phyloP scores from a whole-genome alignment of 2,329 filamentous ascomycete genomes.

The Colletotrichum salicis region DNA sequence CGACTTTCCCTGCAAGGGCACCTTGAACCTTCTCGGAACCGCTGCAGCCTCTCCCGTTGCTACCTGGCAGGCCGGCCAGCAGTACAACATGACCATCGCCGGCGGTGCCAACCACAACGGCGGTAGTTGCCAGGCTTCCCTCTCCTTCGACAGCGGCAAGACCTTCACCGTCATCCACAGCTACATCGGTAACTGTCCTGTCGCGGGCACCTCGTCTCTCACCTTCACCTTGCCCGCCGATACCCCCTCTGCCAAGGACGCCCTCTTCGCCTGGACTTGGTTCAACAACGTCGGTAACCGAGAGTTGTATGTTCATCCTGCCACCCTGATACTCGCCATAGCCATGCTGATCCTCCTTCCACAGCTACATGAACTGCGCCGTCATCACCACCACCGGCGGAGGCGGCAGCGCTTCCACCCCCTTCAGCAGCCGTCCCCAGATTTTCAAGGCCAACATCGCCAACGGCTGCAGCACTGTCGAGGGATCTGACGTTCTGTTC shows the following conservation, averaged over 20 bases:
- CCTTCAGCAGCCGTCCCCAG: slow-evolving; percentile 67
- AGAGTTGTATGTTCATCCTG: slow-evolving; percentile 64
- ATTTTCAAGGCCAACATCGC: slow-evolving; percentile 79
- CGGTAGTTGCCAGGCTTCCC: slow-evolving; percentile 79
- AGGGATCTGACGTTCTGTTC: slow-evolving; percentile 69
- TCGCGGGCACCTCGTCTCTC: slow-evolving; percentile 59
- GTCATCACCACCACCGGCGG: slow-evolving; percentile 68
- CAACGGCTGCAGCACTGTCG: slow-evolving; percentile 67
- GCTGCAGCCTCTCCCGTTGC: slow-evolving; percentile 63
- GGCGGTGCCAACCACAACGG: slow-evolving; percentile 74
- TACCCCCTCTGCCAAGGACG: slow-evolving; percentile 65
- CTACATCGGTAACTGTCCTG: slow-evolving; percentile 66
- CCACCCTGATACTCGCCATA: background rate
- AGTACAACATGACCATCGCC: slow-evolving; percentile 71
- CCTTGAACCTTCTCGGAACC: slow-evolving; percentile 60
- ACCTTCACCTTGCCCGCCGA: slow-evolving; percentile 74
- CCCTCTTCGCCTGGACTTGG: slow-evolving; percentile 81
- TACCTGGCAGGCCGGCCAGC: slow-evolving; percentile 70
- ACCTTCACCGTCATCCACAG: slow-evolving; percentile 76
- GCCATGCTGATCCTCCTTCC: background rate
- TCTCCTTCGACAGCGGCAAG: slow-evolving; percentile 77
- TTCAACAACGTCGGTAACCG: slow-evolving; percentile 81
- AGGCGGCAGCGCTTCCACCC: slow-evolving; percentile 42
- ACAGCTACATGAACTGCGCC: slow-evolving; percentile 82
- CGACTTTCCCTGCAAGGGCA: slow-evolving; percentile 82